A percentile compares a stretch with the other conserved stretches of the same genome.
Evolutionary conservation across 306 rosid species (phyloP).

Genomic region (Dalbergia oliveri): DNA sequence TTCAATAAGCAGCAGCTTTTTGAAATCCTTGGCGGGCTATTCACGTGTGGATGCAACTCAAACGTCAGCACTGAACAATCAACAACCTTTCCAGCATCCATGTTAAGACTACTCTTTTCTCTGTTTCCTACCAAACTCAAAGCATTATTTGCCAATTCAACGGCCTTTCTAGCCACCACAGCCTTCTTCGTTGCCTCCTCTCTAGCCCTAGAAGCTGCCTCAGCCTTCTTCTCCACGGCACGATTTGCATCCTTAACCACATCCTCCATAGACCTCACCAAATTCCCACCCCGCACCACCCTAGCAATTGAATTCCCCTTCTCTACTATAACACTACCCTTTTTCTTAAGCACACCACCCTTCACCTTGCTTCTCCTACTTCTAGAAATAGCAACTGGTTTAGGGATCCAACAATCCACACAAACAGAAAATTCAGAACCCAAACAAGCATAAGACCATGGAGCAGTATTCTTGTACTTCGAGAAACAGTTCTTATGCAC

Average conservation of each 20-base stretch:
- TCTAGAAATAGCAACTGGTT: conserved; percentile 56
- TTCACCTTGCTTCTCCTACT: conserved; percentile 51
- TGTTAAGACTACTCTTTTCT: conserved; percentile 34
- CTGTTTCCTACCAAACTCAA: conserved; percentile 45
- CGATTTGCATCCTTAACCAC: conserved; percentile 54
- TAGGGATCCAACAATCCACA: conserved; percentile 82
- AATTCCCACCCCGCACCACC: conserved; percentile 46
- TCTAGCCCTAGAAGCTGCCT: conserved; percentile 55
- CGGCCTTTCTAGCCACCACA: conserved; percentile 48
- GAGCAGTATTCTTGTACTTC: conserved; percentile 49
- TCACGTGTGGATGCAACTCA: conserved; percentile 55
- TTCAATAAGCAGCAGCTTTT: conserved; percentile 55
- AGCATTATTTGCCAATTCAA: conserved; percentile 54
- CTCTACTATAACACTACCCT: conserved; percentile 35
- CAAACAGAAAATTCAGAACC: conserved; percentile 62
- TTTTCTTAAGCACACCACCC: conserved; percentile 48
- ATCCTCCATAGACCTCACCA: conserved; percentile 48
- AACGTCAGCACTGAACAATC: conserved; percentile 50
- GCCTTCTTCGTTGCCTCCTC: conserved; percentile 51
- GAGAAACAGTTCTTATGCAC: conserved; percentile 64
- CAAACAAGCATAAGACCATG: conserved; percentile 60
- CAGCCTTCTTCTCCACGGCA: conserved; percentile 53
- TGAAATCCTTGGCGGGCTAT: conserved; percentile 45
- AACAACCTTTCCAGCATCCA: conserved; percentile 45
- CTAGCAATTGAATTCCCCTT: conserved; percentile 55